Percentiles rank a stretch among this genome's conserved stretches.
Conservation (phyloP, 2,329 filamentous ascomycete species). For the Achaetomium macrosporum region DNA sequence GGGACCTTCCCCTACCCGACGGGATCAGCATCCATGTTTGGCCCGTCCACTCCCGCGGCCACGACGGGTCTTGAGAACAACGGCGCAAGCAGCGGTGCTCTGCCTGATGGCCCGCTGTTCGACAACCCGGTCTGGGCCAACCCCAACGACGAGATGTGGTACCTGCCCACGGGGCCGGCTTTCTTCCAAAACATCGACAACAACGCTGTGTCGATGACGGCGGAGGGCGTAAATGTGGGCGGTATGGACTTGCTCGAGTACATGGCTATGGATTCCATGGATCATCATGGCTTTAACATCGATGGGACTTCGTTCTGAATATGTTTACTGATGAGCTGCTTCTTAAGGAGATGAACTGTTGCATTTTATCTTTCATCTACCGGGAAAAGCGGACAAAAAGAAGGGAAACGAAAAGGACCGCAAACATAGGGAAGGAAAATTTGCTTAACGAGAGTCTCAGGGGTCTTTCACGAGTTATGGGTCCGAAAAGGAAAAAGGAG, state of each 20-base stretch:
- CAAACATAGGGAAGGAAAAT: too few species aligned
- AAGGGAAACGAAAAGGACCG: too few species aligned
- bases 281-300: conserved; percentile 18
- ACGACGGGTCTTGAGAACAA: conserved; percentile 20
- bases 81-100: conserved; percentile 1
- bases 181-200: conserved; percentile 62
- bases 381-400: too few species aligned
- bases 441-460: too few species aligned
- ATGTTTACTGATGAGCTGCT: too few species aligned
- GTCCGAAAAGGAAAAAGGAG: too few species aligned
- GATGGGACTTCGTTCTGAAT: conserved; percentile 13
- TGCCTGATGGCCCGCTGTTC: conserved; percentile 32
- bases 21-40: conserved; percentile 43
- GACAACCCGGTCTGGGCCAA: conserved; percentile 48
- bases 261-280: conserved; percentile 54
- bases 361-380: too few species aligned
- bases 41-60: conserved; percentile 45
- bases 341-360: too few species aligned
- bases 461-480: too few species aligned
- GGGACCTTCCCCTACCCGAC: conserved; percentile 50
- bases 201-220: conserved; percentile 57
- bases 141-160: conserved; percentile 59
- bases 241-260: conserved; percentile 62
- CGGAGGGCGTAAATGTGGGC: conserved; percentile 61
- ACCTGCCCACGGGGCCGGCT: conserved; percentile 56